Percentiles rank a stretch among this genome's conserved stretches.
These are phyloP conservation scores for Circinella minor DNA, from an alignment of 371 early-diverging fungal genomes.

Conservation along the genomic window DNA sequence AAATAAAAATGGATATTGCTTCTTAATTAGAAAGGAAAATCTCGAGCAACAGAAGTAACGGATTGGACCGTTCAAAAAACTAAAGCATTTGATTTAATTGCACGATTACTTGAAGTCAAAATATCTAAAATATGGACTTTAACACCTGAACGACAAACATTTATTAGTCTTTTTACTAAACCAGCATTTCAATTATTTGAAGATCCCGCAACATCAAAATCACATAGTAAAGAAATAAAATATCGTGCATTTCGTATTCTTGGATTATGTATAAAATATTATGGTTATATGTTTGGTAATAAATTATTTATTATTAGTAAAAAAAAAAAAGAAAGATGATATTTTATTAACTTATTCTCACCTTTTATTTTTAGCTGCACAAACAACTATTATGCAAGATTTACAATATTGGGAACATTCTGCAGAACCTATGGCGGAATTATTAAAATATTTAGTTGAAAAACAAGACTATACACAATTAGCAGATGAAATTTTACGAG, in stretches of 20 bases:
- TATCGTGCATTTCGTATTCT: slow-evolving; percentile 63
- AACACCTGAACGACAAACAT: slow-evolving; percentile 75
- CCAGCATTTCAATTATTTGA: slow-evolving; percentile 85
- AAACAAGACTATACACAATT: slow-evolving; percentile 74
- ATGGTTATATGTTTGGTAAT: slow-evolving; percentile 78
- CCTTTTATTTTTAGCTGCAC: slow-evolving; percentile 56
- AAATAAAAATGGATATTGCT: neutral
- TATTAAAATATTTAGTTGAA: slow-evolving; percentile 69
- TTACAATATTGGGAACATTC: slow-evolving; percentile 93
- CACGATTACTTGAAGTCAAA: slow-evolving; percentile 65
- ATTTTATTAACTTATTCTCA: too few species aligned
- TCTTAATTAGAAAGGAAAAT: slow-evolving; percentile 30
- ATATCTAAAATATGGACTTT: slow-evolving; percentile 82
- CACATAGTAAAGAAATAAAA: slow-evolving; percentile 40
- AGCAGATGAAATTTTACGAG: slow-evolving; percentile 81
- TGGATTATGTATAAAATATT: slow-evolving; percentile 69
- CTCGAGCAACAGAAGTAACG: slow-evolving; percentile 31
- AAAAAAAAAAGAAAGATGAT: neutral
- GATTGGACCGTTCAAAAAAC: slow-evolving; percentile 66
- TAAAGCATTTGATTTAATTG: slow-evolving; percentile 58
- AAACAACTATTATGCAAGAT: slow-evolving; percentile 85
- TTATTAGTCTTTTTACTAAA: slow-evolving; percentile 84
- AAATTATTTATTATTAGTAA: too few species aligned
- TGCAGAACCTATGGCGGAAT: slow-evolving; percentile 90
- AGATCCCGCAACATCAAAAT: slow-evolving; percentile 46